Evolutionary conservation across 1,284 basidiomycete genomes (phyloP).

Genomic region (Microbotryum lychnidis-dioicae): DNA sequence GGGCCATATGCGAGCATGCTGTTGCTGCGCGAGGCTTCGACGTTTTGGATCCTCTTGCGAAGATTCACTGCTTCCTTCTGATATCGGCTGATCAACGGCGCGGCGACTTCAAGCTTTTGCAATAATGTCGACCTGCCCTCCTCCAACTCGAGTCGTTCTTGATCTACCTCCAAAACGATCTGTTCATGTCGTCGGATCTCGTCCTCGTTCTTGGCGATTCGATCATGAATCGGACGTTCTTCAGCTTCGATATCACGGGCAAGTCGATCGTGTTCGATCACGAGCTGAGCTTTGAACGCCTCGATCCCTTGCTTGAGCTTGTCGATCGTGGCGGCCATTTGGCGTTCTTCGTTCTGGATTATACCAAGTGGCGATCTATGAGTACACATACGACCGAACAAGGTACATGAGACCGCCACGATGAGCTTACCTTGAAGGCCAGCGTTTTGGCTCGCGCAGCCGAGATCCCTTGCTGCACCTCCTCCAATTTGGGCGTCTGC

Average conservation of each 20-base stretch:
- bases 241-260: slow-evolving; percentile 50
- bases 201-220: slow-evolving; percentile 12
- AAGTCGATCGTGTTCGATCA: slow-evolving; percentile 51
- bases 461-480: too few species aligned
- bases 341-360: slow-evolving; percentile 12
- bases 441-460: too few species aligned
- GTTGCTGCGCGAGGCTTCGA: slow-evolving; percentile 42
- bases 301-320: slow-evolving; percentile 47
- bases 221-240: slow-evolving; percentile 27
- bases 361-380: too few species aligned
- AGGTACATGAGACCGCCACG: too few species aligned
- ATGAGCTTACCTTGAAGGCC: too few species aligned
- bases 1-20: slow-evolving; percentile 48
- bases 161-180: not conserved
- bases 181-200: slow-evolving; percentile 6
- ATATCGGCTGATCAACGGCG: not conserved
- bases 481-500: too few species aligned
- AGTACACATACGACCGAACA: too few species aligned
- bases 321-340: slow-evolving; percentile 6
- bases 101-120: slow-evolving; percentile 1
- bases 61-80: not conserved
- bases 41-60: not conserved
- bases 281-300: slow-evolving; percentile 50
- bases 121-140: not conserved
- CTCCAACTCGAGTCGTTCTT: not conserved